Evolutionary conservation across 768 basidiomycete genomes (phyloP), one percentile per base, ranked within the genome.

Genomic region (Favolaschia claudopus): DNA sequence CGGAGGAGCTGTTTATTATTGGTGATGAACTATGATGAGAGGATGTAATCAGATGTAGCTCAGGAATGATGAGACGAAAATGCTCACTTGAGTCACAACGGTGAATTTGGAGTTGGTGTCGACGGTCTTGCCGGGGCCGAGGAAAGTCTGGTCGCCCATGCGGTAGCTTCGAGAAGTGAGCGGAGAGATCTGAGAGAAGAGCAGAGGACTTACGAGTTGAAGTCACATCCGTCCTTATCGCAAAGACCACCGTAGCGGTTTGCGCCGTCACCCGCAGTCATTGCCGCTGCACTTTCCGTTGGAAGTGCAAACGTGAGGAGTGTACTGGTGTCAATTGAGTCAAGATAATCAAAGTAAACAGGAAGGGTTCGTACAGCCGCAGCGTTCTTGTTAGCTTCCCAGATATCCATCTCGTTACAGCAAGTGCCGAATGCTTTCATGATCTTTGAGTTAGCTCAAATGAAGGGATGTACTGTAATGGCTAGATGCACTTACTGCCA

Each of bases 181-280:
- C 10, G 34, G n/a, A n/a, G n/a, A n/a, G n/a, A n/a, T 10, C n/a
- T 10, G 34, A 10, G 66, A 54, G 54, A 60, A 67, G 66, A 69
- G 64, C 37, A 83, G 82, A 79, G n/a, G n/a, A 81, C 76, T 76
- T 65, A 82, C n/a, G 80, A 77, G 76, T 80, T 82, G 78, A 79
- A 82, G 63, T 81, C 80, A 67, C 80, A 82, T 42, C 80, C 80
- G 61, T 77, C 77, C 55, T 70, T 67, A 69, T 80, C 79, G 67
- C 80, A 82, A 25, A 43, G 5, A 17, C 42, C 22, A 64, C 72
- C 67, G 42, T 43, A 15, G 22, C 42, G 42, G 8, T 5, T 5
- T 63, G 48, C 62, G 27, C 47, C 51, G 59, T 67, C 70, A 47
- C 72, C n/a, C 73, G 61, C 81, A 82, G 36, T 74, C 68, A 44